These are phyloP conservation scores for Heracleum sosnowskyi DNA, from an alignment of 129 eudicot genomes.

Conservation along the genomic window DNA sequence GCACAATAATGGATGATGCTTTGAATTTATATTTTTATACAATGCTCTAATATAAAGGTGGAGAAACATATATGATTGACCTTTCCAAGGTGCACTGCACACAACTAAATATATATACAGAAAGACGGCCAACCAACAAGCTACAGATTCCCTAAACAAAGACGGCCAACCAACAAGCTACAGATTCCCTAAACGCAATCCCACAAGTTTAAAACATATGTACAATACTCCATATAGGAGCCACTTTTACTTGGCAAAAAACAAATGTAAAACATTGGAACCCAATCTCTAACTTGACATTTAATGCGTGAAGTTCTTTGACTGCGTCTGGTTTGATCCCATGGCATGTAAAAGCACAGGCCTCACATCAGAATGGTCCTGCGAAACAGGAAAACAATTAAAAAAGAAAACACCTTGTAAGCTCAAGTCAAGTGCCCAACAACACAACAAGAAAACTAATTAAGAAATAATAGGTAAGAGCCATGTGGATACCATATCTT, in stretches of 20 bases:
- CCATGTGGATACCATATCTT: conserved; percentile 9
- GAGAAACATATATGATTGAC: too few relatives aligned
- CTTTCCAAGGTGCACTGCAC: too few relatives aligned
- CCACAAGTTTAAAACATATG: background rate
- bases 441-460: too few relatives aligned
- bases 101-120: too few relatives aligned
- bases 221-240: background rate
- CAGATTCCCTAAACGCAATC: background rate
- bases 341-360: conserved; percentile 3
- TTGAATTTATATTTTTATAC: too few relatives aligned
- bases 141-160: background rate
- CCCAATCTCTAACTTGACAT: background rate
- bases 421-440: background rate
- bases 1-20: too few relatives aligned
- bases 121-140: background rate
- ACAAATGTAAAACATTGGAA: background rate
- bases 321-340: conserved; percentile 10
- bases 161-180: background rate
- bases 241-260: too few relatives aligned
- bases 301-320: conserved; percentile 12
- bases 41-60: too few relatives aligned
- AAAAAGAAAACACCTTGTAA: too few relatives aligned
- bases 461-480: background rate
- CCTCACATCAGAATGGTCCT: conserved; percentile 9
- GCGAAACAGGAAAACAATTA: background rate